Evolutionary conservation across 2,329 filamentous ascomycete genomes (phyloP).

Genomic region (Phialophora expanda): DNA sequence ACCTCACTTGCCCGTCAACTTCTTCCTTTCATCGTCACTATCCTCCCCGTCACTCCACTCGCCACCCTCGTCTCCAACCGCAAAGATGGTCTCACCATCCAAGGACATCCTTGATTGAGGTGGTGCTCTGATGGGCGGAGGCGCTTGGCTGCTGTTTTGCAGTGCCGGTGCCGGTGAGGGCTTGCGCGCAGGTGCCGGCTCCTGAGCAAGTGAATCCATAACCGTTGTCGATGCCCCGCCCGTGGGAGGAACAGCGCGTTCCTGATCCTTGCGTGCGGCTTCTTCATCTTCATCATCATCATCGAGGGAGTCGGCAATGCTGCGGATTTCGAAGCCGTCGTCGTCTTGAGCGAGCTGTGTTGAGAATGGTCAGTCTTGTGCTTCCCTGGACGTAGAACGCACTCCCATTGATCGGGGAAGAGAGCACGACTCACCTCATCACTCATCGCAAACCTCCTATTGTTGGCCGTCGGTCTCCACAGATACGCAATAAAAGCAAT

Average conservation of each 20-base stretch:
- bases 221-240: slow-evolving; percentile 36
- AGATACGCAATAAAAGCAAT: slow-evolving; percentile 92
- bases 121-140: slow-evolving; percentile 38
- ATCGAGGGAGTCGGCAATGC: slow-evolving; percentile 71
- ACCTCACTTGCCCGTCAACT: slow-evolving; percentile 54
- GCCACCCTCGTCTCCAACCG: slow-evolving; percentile 84
- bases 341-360: slow-evolving; percentile 88
- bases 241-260: slow-evolving; percentile 31
- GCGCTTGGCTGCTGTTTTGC: slow-evolving; percentile 29
- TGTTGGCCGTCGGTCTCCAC: slow-evolving; percentile 96
- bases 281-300: slow-evolving; percentile 44
- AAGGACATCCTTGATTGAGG: slow-evolving; percentile 63
- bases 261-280: slow-evolving; percentile 46
- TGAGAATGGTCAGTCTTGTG: slow-evolving; percentile 18
- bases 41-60: slow-evolving; percentile 76
- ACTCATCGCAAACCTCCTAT: slow-evolving; percentile 96
- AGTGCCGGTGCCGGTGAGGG: slow-evolving; percentile 24
- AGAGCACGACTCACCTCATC: slow-evolving; percentile 69
- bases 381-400: neutral
- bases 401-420: neutral
- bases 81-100: slow-evolving; percentile 95
- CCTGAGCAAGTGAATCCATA: slow-evolving; percentile 31
- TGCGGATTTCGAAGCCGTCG: slow-evolving; percentile 95
- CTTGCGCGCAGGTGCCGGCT: slow-evolving; percentile 16
- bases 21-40: slow-evolving; percentile 62